phyloP scores from a whole-genome alignment of 257 asterid species.

The Solanum chilense region DNA sequence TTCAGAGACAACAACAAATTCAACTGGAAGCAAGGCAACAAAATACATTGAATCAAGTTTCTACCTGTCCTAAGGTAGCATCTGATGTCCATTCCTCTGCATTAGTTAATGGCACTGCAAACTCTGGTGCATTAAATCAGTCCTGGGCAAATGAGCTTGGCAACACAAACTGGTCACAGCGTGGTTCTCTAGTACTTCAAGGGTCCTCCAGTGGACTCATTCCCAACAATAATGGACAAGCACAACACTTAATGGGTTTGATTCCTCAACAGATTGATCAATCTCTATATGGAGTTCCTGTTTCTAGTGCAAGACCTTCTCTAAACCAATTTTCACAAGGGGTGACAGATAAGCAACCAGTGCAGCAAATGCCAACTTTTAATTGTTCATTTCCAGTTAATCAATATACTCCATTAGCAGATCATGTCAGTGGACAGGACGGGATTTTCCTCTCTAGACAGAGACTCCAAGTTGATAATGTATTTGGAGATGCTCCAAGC shows the following conservation, averaged over 20 bases:
- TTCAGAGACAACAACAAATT: constrained; percentile 62
- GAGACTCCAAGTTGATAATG: constrained; percentile 30
- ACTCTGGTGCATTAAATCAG: constrained; percentile 35
- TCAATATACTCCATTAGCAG: constrained; percentile 29
- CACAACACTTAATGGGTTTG: constrained; percentile 34
- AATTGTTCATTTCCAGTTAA: constrained; percentile 27
- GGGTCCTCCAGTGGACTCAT: constrained; percentile 50
- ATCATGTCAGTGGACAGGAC: constrained; percentile 24
- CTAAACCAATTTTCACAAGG: constrained; percentile 42
- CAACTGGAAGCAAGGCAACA: constrained; percentile 51
- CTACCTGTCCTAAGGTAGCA: constrained; percentile 32
- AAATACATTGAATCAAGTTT: constrained; percentile 31
- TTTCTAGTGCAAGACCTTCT: constrained; percentile 62
- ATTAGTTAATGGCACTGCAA: constrained; percentile 27
- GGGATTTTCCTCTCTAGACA: constrained; percentile 28
- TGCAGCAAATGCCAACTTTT: constrained; percentile 31
- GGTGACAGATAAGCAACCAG: constrained; percentile 36
- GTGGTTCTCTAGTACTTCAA: constrained; percentile 42
- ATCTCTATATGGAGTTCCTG: constrained; percentile 86
- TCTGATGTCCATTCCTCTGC: constrained; percentile 47
- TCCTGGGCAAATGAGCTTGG: constrained; percentile 47
- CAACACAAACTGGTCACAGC: constrained; percentile 48
- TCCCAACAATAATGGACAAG: constrained; percentile 41
- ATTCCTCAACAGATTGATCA: constrained; percentile 64
- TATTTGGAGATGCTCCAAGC: constrained; percentile 23